These are phyloP conservation scores for Aspergillus bridgeri DNA, from an alignment of 495 filamentous ascomycete genomes.

Conservation along the genomic window DNA sequence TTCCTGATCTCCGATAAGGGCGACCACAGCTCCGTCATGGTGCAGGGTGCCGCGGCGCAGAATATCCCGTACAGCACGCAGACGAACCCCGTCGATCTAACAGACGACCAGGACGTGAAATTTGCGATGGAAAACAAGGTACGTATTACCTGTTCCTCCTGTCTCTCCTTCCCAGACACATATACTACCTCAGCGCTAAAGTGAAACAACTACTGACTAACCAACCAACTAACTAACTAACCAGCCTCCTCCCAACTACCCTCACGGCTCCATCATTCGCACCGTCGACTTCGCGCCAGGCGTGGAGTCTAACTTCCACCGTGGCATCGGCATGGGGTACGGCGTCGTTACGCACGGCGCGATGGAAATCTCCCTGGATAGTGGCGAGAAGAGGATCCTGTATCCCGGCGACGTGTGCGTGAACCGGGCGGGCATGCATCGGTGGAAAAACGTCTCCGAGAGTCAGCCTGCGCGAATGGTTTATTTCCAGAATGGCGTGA, in stretches of 20 bases:
- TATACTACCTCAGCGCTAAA: too few species aligned
- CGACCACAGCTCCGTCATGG: slow-evolving; percentile 15
- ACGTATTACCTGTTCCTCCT: background rate
- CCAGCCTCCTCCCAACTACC: slow-evolving; percentile 37
- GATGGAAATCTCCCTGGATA: slow-evolving; percentile 60
- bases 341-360: slow-evolving; percentile 64
- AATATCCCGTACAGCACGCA: background rate
- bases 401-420: slow-evolving; percentile 60
- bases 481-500: background rate
- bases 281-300: slow-evolving; percentile 61
- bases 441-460: slow-evolving; percentile 52
- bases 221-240: background rate
- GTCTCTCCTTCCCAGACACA: too few species aligned
- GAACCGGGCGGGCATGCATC: slow-evolving; percentile 65
- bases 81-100: background rate
- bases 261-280: slow-evolving; percentile 51
- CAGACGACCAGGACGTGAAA: background rate
- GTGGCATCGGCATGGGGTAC: slow-evolving; percentile 63
- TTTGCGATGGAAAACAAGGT: background rate
- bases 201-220: too few species aligned
- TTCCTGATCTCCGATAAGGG: slow-evolving; percentile 19
- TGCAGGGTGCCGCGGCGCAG: slow-evolving; percentile 10
- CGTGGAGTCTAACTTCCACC: slow-evolving; percentile 56
- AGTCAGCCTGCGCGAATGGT: background rate
- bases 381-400: slow-evolving; percentile 53